Evolutionary conservation across 148 eudicot genomes (phyloP).

Genomic region (Chenopodium suecicum): DNA sequence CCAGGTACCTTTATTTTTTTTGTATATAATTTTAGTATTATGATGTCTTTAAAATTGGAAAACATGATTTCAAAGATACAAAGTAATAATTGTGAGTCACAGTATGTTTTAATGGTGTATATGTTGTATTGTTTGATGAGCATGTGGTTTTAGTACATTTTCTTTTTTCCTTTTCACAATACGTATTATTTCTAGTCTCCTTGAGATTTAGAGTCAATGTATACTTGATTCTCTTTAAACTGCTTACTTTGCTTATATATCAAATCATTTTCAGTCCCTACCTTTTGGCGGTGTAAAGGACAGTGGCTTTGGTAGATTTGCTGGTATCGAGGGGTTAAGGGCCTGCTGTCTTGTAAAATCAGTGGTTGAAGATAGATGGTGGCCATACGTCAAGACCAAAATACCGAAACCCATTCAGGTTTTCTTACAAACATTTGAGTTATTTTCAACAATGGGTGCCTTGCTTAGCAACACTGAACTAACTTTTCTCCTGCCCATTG

Average conservation of each 20-base stretch:
- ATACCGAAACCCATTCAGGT: constrained; percentile 98
- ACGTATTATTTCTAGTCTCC: not conserved
- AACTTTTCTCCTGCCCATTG: constrained; percentile 18
- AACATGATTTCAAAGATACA: not conserved
- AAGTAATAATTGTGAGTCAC: not conserved
- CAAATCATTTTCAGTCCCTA: constrained; percentile 56
- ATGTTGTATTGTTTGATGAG: not conserved
- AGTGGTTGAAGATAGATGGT: constrained; percentile 93
- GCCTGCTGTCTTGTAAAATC: constrained; percentile 96
- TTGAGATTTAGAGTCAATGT: not conserved
- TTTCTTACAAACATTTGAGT: not conserved
- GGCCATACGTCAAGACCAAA: constrained; percentile 88
- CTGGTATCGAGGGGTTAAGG: constrained; percentile 89
- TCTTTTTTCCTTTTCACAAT: too few species aligned
- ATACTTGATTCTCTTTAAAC: not conserved
- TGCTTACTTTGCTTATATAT: not conserved
- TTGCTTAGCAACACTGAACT: not conserved
- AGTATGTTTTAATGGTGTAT: not conserved
- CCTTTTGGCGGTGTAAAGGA: constrained; percentile 98
- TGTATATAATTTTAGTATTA: not conserved
- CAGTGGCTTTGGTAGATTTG: constrained; percentile 98
- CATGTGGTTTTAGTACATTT: not conserved
- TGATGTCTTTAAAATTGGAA: not conserved
- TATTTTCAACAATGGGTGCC: not conserved
- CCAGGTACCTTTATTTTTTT: constrained; percentile 54